Base-by-base conservation (phyloP, 331 rosid species). In the Ulmus americana region DNA sequence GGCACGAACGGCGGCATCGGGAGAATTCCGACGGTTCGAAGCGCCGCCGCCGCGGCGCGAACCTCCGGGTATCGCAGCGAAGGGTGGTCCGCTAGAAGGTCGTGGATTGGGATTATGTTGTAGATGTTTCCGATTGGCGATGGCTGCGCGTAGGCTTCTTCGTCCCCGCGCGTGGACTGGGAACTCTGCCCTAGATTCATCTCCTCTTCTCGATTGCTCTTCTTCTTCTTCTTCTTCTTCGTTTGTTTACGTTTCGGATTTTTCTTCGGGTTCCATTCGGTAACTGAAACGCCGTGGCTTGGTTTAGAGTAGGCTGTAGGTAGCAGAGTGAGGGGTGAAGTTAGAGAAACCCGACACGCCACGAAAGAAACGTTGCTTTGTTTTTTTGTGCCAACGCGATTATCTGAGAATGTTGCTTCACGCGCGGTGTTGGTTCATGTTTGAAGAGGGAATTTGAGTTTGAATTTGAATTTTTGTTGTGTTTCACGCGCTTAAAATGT, bases 71-170 rank as follows among this genome's bases (percentile, higher is more conserved):
- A 82, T 42, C 95, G 83, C 43, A 83, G 95, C 8, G 96, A 84
- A 4, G 97, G 96, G 51, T 91, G 97, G 79, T 91, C 97, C 0
- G 69, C 62, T 14, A 71, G 63, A 41, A 88, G 81, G 71, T 82
- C 80, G 54, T 91, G 96, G 41, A 91, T 83, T 8, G 97, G 97
- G 43, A 91, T 91, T 45, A 91, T 91, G 81, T 91, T 91, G 86
- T 66, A 91, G 2, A 71, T 68, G 3, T 85, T 70, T 20, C 16
- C 68, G 5, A 52, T 0, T n/a, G 65, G 78, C 5, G 66, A 71
- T 11, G 57, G 80, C 58, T 45, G 58, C 76, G 65, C 22, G 41
- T 38, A 5, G 8, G 18, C 0, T 11, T 5, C 50, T 0, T 6
- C 6, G 0, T 35, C 35, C 45, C 8, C 45, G 55, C 78, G 68